Evolutionary conservation across 371 early-diverging fungal species (phyloP), one percentile per base, ranked within the genome.

Genomic region (Dipsacomyces acuminosporus): DNA sequence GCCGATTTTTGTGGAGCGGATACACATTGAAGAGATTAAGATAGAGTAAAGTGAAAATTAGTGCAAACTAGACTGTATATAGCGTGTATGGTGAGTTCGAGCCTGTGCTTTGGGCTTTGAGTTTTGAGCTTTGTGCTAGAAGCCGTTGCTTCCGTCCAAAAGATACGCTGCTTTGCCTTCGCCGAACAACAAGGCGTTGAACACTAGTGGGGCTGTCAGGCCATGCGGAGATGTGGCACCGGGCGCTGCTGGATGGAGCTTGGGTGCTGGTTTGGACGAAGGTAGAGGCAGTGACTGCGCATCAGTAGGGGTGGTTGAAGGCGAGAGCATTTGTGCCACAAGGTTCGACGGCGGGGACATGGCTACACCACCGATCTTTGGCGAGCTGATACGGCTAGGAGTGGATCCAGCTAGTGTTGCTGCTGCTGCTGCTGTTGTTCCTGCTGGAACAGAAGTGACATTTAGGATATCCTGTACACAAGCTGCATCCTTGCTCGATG

Each of bases 341-440:
- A 38, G 11, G 15, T 38, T 11, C 3, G 38, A 38, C 17, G 38
- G n/a, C 11, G 11, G 38, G 5, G 38, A 11, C 38, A 38, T 11
- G 4, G 11, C 38, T 38, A 4, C 38, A 38, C n/a, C 11, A 38
- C 15, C 11, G 5, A 38, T 5, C 14, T 5, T 17, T 4, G 38
- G 38, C 11, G 38, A 15, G 5, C 38, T n/a, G 14, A 38, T n/a
- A 17, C 38, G n/a, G 38, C 17, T 38, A n/a, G 38, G 38, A 5
- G 11, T n/a, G 8, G 33, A 35, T 20, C 7, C 13, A 45, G 22
- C 1, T 25, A 22, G 17, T 24, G 46, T 23, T 24, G 20, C 25
- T 44, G 44, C 44, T 44, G 44, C 44, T 45, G 46, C 24, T 24
- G 30, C 46, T 45, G 35, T 6, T 21, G 19, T 36, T 9, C 19